A percentile compares a stretch with the other conserved stretches of the same genome.
These are phyloP conservation scores for Kluyveromyces sp. DNA, from an alignment of 1,139 yeast genomes.

Conservation along the genomic window DNA sequence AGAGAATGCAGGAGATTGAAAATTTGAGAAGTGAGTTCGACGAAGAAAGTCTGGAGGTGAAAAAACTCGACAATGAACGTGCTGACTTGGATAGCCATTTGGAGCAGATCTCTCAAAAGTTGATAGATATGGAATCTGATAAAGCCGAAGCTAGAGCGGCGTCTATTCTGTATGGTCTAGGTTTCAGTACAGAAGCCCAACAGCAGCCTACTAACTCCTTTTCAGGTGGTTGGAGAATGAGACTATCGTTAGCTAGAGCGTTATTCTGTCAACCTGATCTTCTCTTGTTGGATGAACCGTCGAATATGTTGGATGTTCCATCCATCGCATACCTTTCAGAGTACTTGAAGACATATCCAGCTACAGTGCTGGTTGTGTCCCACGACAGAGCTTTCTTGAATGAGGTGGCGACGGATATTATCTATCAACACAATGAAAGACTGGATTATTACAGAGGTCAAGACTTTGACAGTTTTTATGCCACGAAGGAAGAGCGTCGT, in stretches of 20 bases:
- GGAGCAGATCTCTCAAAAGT: conserved; percentile 71
- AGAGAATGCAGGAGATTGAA: conserved; percentile 70
- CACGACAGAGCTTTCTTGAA: conserved; percentile 96
- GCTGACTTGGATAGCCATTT: conserved; percentile 76
- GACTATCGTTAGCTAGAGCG: conserved; percentile 96
- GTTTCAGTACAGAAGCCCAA: conserved; percentile 87
- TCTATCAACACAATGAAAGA: conserved; percentile 95
- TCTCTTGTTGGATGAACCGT: conserved; percentile 91
- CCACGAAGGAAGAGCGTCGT: conserved; percentile 91
- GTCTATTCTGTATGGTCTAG: conserved; percentile 85
- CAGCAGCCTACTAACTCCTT: conserved; percentile 75
- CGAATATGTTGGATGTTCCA: conserved; percentile 99
- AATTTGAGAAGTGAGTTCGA: conserved; percentile 61
- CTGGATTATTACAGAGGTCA: conserved; percentile 93
- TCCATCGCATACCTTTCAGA: conserved; percentile 89
- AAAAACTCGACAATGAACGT: conserved; percentile 80
- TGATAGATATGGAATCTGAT: conserved; percentile 90
- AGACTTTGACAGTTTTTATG: conserved; percentile 84
- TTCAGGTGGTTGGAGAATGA: conserved; percentile 99
- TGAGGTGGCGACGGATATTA: conserved; percentile 96
- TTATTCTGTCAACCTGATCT: conserved; percentile 95
- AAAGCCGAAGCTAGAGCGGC: conserved; percentile 98
- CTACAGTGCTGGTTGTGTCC: conserved; percentile 91
- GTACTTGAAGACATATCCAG: conserved; percentile 80
- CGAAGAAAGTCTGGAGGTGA: conserved; percentile 74